A percentile compares a stretch with the other conserved stretches of the same genome.
Conservation (phyloP, 2,329 filamentous ascomycete species). For the Aspergillus oerlinghausenensis region DNA sequence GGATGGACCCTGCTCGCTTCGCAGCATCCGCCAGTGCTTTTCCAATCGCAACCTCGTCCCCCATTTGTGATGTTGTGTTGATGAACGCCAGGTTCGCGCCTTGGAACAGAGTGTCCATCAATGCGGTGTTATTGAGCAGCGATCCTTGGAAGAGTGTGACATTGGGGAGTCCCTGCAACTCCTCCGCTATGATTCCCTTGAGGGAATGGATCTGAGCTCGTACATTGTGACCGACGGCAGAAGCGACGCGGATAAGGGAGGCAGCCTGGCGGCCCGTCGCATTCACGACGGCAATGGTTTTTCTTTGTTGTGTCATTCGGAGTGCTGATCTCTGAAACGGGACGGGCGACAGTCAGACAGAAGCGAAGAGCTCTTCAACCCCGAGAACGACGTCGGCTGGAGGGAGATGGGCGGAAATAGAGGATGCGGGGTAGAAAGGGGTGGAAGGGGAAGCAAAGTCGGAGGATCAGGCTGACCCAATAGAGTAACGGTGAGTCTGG, state of each 20-base stretch:
- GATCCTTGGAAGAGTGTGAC: slow-evolving; percentile 66
- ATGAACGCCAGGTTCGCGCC: slow-evolving; percentile 89
- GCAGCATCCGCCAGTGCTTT: slow-evolving; percentile 84
- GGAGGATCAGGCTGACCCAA: slow-evolving; percentile 1
- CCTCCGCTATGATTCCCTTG: slow-evolving; percentile 81
- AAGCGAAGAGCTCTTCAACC: background rate
- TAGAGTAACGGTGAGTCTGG: background rate
- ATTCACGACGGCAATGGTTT: slow-evolving; percentile 92
- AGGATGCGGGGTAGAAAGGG: slow-evolving; percentile 13
- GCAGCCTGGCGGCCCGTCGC: slow-evolving; percentile 93
- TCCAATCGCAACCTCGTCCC: slow-evolving; percentile 87
- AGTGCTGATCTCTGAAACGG: slow-evolving; percentile 1
- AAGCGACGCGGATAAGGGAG: slow-evolving; percentile 88
- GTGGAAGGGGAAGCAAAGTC: slow-evolving; percentile 6
- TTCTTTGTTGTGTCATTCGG: slow-evolving; percentile 49
- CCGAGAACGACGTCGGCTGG: slow-evolving; percentile 3
- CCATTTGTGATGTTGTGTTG: slow-evolving; percentile 89
- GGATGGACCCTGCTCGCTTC: slow-evolving; percentile 68
- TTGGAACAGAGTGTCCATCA: slow-evolving; percentile 74
- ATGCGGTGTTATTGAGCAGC: slow-evolving; percentile 63
- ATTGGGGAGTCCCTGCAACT: slow-evolving; percentile 77
- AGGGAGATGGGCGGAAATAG: slow-evolving; percentile 5
- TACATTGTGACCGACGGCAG: slow-evolving; percentile 88
- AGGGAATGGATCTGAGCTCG: slow-evolving; percentile 85
- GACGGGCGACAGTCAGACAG: slow-evolving; percentile 4